These are phyloP conservation scores for Casuarina glauca DNA, from an alignment of 306 rosid genomes.

Conservation along the genomic window DNA sequence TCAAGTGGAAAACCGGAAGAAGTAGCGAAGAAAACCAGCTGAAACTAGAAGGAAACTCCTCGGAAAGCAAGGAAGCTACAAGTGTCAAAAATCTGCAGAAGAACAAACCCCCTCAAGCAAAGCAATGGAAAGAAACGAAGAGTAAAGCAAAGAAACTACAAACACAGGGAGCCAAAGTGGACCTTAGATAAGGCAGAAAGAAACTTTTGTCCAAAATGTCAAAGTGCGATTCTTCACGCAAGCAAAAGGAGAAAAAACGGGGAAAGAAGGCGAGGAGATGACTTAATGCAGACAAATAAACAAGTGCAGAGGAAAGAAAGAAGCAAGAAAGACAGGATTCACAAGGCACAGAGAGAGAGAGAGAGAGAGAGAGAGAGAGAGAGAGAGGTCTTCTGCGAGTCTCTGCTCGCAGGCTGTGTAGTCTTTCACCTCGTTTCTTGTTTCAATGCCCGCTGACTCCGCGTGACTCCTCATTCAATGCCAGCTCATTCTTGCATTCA, in stretches of 20 bases:
- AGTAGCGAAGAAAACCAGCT: constrained; percentile 11
- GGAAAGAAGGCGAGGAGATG: not conserved
- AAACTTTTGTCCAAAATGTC: constrained; percentile 36
- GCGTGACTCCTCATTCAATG: constrained; percentile 52
- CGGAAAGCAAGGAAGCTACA: constrained; percentile 29
- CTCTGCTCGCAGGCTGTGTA: not conserved
- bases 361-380: not conserved
- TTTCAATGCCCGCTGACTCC: constrained; percentile 55
- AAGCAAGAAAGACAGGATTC: constrained; percentile 3
- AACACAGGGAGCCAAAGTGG: constrained; percentile 31
- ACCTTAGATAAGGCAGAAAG: not conserved
- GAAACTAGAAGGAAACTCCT: constrained; percentile 20
- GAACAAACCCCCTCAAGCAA: constrained; percentile 21
- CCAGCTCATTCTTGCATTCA: constrained; percentile 36
- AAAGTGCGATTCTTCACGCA: constrained; percentile 67
- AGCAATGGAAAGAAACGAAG: constrained; percentile 20
- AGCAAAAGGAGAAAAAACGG: constrained; percentile 15
- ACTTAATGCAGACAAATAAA: not conserved
- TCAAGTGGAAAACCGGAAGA: not conserved
- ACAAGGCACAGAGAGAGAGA: constrained; percentile 13
- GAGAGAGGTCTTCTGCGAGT: constrained; percentile 6
- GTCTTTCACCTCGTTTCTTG: constrained; percentile 25
- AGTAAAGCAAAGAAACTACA: constrained; percentile 44
- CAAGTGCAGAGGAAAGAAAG: not conserved
- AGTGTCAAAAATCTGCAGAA: constrained; percentile 33